Evolutionary conservation across 768 basidiomycete genomes (phyloP), one percentile per base, ranked within the genome.

Genomic region (Lyophyllum atratum): DNA sequence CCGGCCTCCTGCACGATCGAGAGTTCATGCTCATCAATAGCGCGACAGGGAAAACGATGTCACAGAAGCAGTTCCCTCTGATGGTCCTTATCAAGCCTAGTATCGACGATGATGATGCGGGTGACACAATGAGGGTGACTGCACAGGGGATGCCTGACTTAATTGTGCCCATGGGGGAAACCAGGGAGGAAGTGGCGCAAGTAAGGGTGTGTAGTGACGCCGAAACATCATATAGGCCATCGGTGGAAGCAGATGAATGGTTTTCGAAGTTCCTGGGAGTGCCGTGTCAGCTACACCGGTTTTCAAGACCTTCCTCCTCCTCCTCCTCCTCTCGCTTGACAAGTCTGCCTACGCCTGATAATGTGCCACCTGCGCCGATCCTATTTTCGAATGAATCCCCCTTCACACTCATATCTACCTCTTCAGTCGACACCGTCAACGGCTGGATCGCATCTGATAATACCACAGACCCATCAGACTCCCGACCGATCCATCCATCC

Each of bases 381-480:
- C 28, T 61, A 24, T 61, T 61, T 25, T 61, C 60, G 3, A 61
- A 61, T n/a, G 60, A 61, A 29, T 58, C 56, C 3, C 56, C 60
- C 10, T 61, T 61, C 29, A 61, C 60, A 6, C 60, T 61, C 43
- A 61, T 61, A 24, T 58, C 60, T 11, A 48, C 54, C 1, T 48
- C 54, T 17, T 61, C 60, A 37, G 50, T 58, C n/a, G 46, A 54
- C 22, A 11, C 40, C 22, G 40, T 61, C 19, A 55, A 49, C 28
- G 11, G 42, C 31, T 61, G 60, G 60, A 45, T 61, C 22, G 29
- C 25, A 37, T 48, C 60, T 11, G 50, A 54, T 12, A 49, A 58
- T n/a, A 42, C 17, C 1, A 55, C 34, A 15, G 22, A 24, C 17
- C 21, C 33, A 12, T 15, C 28, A 19, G 25, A 50, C 17, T 8